Conservation (phyloP, 805 yeast genomes). For the Komagataella kurtzmanii region DNA sequence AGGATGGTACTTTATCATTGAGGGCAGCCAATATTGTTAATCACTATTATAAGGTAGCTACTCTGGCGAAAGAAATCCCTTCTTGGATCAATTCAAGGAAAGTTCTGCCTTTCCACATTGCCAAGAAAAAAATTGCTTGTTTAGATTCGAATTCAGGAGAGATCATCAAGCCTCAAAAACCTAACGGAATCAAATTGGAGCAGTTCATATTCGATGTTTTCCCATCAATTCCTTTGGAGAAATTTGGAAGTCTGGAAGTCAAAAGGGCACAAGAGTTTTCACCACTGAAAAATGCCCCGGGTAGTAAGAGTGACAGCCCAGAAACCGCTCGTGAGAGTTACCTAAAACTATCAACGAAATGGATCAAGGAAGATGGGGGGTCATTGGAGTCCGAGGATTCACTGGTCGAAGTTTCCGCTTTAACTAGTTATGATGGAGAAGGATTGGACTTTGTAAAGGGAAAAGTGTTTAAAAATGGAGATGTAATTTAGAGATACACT, state of each 20-base stretch:
- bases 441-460: constrained; percentile 47
- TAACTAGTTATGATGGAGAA: constrained; percentile 66
- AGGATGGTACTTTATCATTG: constrained; percentile 48
- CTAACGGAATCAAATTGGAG: constrained; percentile 90
- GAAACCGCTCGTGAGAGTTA: constrained; percentile 61
- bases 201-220: constrained; percentile 96
- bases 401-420: constrained; percentile 66
- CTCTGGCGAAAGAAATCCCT: constrained; percentile 45
- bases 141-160: constrained; percentile 34
- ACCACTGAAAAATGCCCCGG: constrained; percentile 86
- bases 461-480: constrained; percentile 15
- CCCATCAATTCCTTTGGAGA: constrained; percentile 52
- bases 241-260: constrained; percentile 89
- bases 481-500: constrained; percentile 3
- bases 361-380: constrained; percentile 71
- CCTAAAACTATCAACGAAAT: constrained; percentile 52
- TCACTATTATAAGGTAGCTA: constrained; percentile 83
- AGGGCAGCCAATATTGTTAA: constrained; percentile 97
- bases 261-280: constrained; percentile 77
- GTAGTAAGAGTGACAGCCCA: constrained; percentile 74
- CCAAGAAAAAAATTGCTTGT: constrained; percentile 73
- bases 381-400: constrained; percentile 25
- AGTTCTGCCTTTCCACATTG: constrained; percentile 85
- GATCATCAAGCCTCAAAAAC: constrained; percentile 46
- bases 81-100: constrained; percentile 57